Base-by-base conservation (phyloP, 2,329 filamentous ascomycete species). In the Fusarium verticillioides region DNA sequence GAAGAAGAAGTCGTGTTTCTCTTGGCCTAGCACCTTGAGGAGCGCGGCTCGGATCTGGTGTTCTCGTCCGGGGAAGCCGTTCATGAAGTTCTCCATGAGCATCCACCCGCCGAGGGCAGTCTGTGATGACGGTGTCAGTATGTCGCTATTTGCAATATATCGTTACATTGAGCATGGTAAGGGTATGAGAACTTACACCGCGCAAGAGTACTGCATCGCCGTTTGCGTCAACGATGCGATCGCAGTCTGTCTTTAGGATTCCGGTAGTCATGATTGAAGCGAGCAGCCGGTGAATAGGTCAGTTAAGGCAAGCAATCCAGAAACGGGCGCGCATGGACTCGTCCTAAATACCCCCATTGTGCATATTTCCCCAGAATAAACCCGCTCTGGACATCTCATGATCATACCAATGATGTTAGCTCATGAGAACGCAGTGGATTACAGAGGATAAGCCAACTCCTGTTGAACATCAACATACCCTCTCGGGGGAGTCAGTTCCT, bases 81-180 rank as follows among this genome's bases (percentile, higher is more conserved):
- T 89, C 74, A 91, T 90, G 82, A 90, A 90, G 75, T 90, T 90
- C 78, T 90, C 88, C 86, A 88, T 88, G n/a, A 78, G 73, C 73
- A 80, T 78, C 73, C 75, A 78, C 9, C 79, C 79, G 6, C 79
- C 79, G 6, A 77, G 66, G 12, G 78, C 78, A 18, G 77, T 72
- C 75, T 77, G 16, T 2, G 2, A 19, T 4, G 5, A 21, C 15
- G 9, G 4, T 28, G 61, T 9, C 0, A 37, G 4, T 46, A 26
- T 26, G 26, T 26, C 26, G 26, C 26, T 26, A 26, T 26, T 26
- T 7, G 26, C 6, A n/a, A 4, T 19, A 10, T 6, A 23, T 15
- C 8, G 34, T 23, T 8, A 5, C 1, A 23, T 5, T 7, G 6
- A 8, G 8, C 3, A n/a, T 19, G 1, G 10, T 1, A 23, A 34